Conservation (phyloP, 805 yeast species). For the Candida xyloterini region DNA sequence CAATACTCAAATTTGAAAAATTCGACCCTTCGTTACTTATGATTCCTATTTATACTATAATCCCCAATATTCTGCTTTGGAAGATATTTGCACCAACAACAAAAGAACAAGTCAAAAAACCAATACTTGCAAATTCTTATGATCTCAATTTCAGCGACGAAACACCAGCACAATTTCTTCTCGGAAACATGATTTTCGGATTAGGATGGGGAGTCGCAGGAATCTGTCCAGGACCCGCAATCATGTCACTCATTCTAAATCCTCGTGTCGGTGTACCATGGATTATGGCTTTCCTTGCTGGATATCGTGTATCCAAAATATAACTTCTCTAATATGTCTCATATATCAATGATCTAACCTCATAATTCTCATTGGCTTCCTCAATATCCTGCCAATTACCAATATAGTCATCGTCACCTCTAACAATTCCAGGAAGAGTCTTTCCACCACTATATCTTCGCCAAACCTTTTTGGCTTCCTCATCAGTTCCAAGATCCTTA, state of each 20-base stretch:
- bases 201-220: constrained; percentile 54
- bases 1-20: constrained; percentile 33
- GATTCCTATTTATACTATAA: constrained; percentile 41
- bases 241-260: constrained; percentile 31
- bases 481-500: constrained; percentile 85
- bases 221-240: constrained; percentile 53
- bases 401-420: constrained; percentile 76
- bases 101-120: constrained; percentile 12
- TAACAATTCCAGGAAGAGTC: constrained; percentile 77
- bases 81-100: constrained; percentile 19
- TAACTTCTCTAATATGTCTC: constrained; percentile 47
- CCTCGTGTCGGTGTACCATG: constrained; percentile 27
- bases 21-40: constrained; percentile 48
- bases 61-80: constrained; percentile 45
- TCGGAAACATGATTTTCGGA: constrained; percentile 47
- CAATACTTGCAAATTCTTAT: constrained; percentile 23
- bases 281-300: constrained; percentile 28
- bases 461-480: constrained; percentile 83
- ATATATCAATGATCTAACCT: constrained; percentile 58
- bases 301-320: constrained; percentile 32
- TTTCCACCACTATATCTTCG: constrained; percentile 69
- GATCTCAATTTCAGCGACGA: constrained; percentile 26
- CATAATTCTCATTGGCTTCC: constrained; percentile 80
- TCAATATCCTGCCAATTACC: constrained; percentile 86
- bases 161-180: constrained; percentile 31